Evolutionary conservation across 345 rosid genomes (phyloP).

Genomic region (Camelina sativa): DNA sequence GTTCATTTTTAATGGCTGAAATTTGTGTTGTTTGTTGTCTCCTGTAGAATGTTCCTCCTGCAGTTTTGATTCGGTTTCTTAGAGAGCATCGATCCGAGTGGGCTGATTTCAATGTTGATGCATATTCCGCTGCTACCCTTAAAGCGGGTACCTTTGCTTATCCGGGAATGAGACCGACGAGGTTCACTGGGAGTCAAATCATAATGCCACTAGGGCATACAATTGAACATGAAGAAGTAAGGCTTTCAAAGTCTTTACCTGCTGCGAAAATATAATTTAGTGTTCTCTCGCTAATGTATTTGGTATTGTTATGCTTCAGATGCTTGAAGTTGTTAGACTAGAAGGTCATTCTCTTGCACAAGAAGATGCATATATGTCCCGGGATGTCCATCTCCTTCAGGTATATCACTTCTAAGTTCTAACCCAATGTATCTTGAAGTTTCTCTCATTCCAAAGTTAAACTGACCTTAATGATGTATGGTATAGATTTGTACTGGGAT

Average conservation of each 20-base stretch:
- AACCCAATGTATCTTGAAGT: not conserved
- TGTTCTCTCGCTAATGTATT: not conserved
- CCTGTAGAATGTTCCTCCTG: conserved; percentile 88
- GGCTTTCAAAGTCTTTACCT: not conserved
- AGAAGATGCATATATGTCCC: conserved; percentile 91
- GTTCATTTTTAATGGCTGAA: not conserved
- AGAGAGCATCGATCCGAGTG: conserved; percentile 99
- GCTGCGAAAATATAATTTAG: not conserved
- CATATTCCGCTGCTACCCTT: conserved; percentile 87
- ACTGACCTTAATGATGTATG: conserved; percentile 16
- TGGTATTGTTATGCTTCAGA: conserved; percentile 48
- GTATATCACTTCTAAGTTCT: conserved; percentile 43
- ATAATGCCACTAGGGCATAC: conserved; percentile 99
- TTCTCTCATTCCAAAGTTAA: not conserved
- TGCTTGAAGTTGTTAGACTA: conserved; percentile 91
- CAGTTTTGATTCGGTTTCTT: conserved; percentile 87
- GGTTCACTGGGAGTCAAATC: conserved; percentile 94
- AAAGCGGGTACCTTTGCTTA: conserved; percentile 80
- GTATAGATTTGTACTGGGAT: conserved; percentile 88
- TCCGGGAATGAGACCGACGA: conserved; percentile 92
- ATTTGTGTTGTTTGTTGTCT: conserved; percentile 29
- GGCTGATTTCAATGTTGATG: conserved; percentile 99
- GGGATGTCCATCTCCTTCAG: conserved; percentile 97
- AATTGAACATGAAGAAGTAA: conserved; percentile 96
- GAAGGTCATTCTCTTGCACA: conserved; percentile 95